Evolutionary conservation across 2,329 filamentous ascomycete species (phyloP), one percentile per base, ranked within the genome.

Genomic region (Xylariaceae sp.): DNA sequence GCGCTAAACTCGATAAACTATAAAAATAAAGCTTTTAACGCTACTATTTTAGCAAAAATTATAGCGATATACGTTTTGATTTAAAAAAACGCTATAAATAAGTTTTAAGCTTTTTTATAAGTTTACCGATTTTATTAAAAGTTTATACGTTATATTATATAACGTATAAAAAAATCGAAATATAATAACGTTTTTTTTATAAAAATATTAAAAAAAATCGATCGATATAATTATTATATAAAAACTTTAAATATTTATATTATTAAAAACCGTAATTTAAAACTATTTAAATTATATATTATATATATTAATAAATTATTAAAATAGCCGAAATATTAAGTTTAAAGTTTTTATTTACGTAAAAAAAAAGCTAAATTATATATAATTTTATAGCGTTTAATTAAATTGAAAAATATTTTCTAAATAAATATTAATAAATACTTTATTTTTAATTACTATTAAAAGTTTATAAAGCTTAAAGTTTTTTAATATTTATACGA

Each of bases 211-310:
- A 14, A 14, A 36, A 36, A 10, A 36, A 14, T 10, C 10, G 14
- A 36, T 36, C 10, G 33, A 36, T 17, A 22, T 34, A 16, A 47
- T 51, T 47, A 6, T 47, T 47, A 51, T 47, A 16, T 36, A 36
- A 36, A 47, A 51, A 42, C 17, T 51, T 41, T 51, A 51, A 47
- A 50, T 45, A 2, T 33, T 44, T 34, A 51, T 45, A 51, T 36
- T 18, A 46, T 14, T 6, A 22, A 47, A 42, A 10, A 47, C 22
- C 42, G 39, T 42, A 47, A 50, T 12, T 28, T 50, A 46, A 47
- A 51, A 1, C 6, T 42, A 44, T 44, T 36, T 31, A 42, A 38
- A 42, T 31, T 44, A 44, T 47, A 31, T 38, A 19, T 39, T 47
- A 10, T 51, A 47, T 44, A 43, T 13, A 9, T 18, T 46, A 31